Evolutionary conservation across 768 basidiomycete genomes (phyloP).

Genomic region (Amanita exitialis): DNA sequence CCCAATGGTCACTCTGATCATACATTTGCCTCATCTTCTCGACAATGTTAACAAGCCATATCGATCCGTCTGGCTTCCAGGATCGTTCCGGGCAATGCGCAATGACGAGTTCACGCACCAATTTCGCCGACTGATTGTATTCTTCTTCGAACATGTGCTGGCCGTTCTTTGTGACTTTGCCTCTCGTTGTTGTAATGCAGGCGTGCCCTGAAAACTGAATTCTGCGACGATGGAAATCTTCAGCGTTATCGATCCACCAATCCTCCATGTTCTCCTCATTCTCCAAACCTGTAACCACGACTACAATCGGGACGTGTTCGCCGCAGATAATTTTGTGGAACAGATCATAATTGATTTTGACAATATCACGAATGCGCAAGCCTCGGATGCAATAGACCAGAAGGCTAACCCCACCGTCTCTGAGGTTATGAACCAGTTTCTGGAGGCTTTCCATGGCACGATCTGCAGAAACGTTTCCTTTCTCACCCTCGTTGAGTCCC

Average conservation of each 20-base stretch:
- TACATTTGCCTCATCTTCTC: conserved; percentile 1
- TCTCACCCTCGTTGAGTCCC: conserved; percentile 22
- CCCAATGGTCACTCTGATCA: background rate
- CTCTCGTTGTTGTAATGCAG: conserved; percentile 16
- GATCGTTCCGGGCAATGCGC: background rate
- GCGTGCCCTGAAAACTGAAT: conserved; percentile 26
- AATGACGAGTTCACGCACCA: conserved; percentile 7
- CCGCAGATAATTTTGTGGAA: conserved; percentile 25
- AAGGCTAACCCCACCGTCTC: conserved; percentile 12
- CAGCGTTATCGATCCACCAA: conserved; percentile 25
- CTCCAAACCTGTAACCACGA: conserved; percentile 27
- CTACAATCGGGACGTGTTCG: conserved; percentile 24
- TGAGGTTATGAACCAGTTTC: conserved; percentile 1
- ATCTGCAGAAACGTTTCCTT: conserved; percentile 19
- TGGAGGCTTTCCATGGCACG: conserved; percentile 17
- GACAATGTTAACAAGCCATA: background rate
- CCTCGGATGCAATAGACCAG: conserved; percentile 28
- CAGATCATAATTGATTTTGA: conserved; percentile 24
- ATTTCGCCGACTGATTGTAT: conserved; percentile 10
- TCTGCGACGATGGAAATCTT: conserved; percentile 16
- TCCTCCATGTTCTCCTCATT: conserved; percentile 26
- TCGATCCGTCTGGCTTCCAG: conserved; percentile 1
- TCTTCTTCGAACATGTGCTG: conserved; percentile 14
- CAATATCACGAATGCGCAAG: conserved; percentile 11
- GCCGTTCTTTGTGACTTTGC: conserved; percentile 11